phyloP scores from a whole-genome alignment of 2,329 filamentous ascomycete genomes.

The Coniosporium tulheliwenetii region DNA sequence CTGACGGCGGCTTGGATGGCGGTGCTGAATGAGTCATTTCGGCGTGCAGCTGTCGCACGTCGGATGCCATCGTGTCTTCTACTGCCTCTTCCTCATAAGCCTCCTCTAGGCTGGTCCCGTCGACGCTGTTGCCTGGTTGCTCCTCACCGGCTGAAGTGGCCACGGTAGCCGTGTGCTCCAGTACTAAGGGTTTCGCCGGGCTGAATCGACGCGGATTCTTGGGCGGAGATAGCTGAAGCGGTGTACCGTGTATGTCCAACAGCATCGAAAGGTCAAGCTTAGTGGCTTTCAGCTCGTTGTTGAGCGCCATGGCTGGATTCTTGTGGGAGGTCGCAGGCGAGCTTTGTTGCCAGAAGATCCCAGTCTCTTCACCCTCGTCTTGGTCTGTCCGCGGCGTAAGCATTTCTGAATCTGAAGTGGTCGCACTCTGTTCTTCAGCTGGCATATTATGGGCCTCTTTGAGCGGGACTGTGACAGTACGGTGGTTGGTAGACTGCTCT shows the following conservation, averaged over 20 bases:
- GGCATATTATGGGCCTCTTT: too few relatives aligned
- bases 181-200: slow-evolving; percentile 1
- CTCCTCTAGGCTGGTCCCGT: not conserved
- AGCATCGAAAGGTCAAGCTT: not conserved
- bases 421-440: too few relatives aligned
- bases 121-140: too few relatives aligned
- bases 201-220: slow-evolving; percentile 3
- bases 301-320: not conserved
- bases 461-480: too few relatives aligned
- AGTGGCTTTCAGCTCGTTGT: not conserved
- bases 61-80: not conserved
- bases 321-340: slow-evolving; percentile 8
- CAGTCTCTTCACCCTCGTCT: slow-evolving; percentile 9
- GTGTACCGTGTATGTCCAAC: slow-evolving; percentile 2
- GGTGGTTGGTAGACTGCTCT: too few relatives aligned
- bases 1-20: not conserved
- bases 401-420: slow-evolving; percentile 1
- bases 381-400: slow-evolving; percentile 3
- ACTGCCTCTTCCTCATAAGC: not conserved
- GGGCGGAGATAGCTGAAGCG: too few relatives aligned
- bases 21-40: not conserved
- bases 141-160: too few relatives aligned
- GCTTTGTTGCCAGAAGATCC: slow-evolving; percentile 13
- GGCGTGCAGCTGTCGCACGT: not conserved
- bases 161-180: too few relatives aligned